Base-by-base conservation (phyloP, 352 stramenopile species). In the Phytopythium helicoides region DNA sequence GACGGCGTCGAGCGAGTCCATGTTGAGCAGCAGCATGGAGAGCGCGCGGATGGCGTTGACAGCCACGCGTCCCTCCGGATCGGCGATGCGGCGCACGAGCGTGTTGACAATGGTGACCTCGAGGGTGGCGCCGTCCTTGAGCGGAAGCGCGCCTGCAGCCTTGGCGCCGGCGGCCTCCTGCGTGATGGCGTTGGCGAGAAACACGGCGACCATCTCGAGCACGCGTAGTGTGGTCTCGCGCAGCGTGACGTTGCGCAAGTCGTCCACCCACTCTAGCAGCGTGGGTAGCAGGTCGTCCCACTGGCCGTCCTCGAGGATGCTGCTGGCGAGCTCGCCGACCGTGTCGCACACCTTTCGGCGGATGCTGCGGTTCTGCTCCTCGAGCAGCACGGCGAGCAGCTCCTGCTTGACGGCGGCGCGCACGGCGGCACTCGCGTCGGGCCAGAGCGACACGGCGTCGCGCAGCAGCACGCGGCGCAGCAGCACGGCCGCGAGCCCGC, bases 321-420 rank as follows among this genome's bases (percentile, higher is more conserved):
- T 86, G 58, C 67, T 86, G 53, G 81, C 84, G 37, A 94, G 59
- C 42, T 94, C 84, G 39, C 84, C 84, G 33, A 94, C 84, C 11
- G 77, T 94, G 58, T 94, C 84, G 54, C 84, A 92, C 42, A 92
- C 76, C 47, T 92, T 90, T 33, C 84, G 79, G 14, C 84, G 79
- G 58, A 94, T 92, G 54, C 83, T 83, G 44, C 76, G 74, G 57
- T 93, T 84, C 38, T 64, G 48, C 52, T 93, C 82, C 35, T 52
- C 58, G 42, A 68, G 65, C 12, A 94, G 67, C 54, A 91, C 72
- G 3, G 67, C 65, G 38, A 94, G 64, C 47, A 94, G 65, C 55
- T 87, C 61, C 12, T 50, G 52, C 67, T 94, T 92, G 40, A 94
- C 63, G 11, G 50, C 54, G 3, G 40, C 36, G 8, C 75, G 79